A percentile compares a stretch with the other conserved stretches of the same genome.
Evolutionary conservation across 225 moss, liverwort and hornwort species (phyloP).

Genomic region (Ulota crispa): DNA sequence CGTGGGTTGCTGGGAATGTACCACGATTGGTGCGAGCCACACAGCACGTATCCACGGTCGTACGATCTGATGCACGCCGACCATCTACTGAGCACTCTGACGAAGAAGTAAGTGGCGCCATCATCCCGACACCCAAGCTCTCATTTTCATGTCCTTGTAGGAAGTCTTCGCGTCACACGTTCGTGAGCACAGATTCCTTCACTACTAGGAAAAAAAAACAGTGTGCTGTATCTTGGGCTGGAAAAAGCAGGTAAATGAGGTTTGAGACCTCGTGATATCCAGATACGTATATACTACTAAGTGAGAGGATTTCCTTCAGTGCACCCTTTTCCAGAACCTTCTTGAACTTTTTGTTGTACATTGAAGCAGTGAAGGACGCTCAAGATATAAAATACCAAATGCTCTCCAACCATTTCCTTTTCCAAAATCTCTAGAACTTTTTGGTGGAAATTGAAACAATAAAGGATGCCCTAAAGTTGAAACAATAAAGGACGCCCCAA

Average conservation of each 20-base stretch:
- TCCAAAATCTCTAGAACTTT: too few relatives aligned
- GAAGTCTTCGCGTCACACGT: not conserved
- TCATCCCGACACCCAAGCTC: too few relatives aligned
- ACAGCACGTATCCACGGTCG: slow-evolving; percentile 87
- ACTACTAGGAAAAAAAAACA: not conserved
- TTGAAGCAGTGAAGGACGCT: too few relatives aligned
- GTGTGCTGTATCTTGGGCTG: not conserved
- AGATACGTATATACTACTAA: too few relatives aligned
- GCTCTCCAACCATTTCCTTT: too few relatives aligned
- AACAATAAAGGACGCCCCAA: too few relatives aligned
- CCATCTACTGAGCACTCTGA: slow-evolving; percentile 62
- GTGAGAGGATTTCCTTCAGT: too few relatives aligned
- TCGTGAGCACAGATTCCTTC: not conserved
- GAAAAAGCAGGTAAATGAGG: not conserved
- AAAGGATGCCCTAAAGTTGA: too few relatives aligned
- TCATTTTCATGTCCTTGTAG: not conserved
- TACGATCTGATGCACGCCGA: slow-evolving; percentile 78
- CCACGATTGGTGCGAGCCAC: slow-evolving; percentile 90
- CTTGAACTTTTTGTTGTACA: too few relatives aligned
- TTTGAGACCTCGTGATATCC: not conserved
- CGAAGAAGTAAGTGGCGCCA: slow-evolving; percentile 49
- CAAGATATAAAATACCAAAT: too few relatives aligned
- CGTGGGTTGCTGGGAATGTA: slow-evolving; percentile 84
- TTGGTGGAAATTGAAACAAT: too few relatives aligned
- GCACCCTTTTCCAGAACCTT: too few relatives aligned